Base-by-base conservation (phyloP, 1,284 basidiomycete species). In the Puccinia brachypodii region DNA sequence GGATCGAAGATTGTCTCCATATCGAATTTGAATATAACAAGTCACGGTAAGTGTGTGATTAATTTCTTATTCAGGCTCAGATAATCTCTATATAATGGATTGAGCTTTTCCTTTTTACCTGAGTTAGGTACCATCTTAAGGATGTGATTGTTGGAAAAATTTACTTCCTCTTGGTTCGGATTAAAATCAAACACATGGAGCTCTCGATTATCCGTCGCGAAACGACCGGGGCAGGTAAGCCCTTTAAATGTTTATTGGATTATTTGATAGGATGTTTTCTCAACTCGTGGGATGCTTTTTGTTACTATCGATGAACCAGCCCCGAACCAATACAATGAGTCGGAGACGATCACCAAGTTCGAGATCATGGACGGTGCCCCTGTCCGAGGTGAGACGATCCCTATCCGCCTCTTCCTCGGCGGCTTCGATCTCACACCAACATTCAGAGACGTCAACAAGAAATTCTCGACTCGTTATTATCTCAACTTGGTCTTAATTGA, bases 111-210 rank as follows among this genome's bases (percentile, higher is more conserved):
- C n/a, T 66, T 66, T 62, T 28, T 64, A 1, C 38, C 33, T 64
- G 44, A 56, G 38, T 36, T 50, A 73, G 71, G 87, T 99, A 99
- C 87, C 96, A 99, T 86, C 88, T 99, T 83, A 99, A 98, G 88
- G 97, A 99, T 87, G 96, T 98, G 82, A 99, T 99, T 79, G 96
- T 99, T 16, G 96, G 96, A 87, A 98, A 98, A 89, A 98, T 99
- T 86, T 98, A 97, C 89, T 99, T 99, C 88, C 89, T 99, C 40
- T 92, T 99, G 62, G 96, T 99, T 8, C 92, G 96, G 82, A 98
- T 99, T 90, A 98, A 99, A 89, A 98, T 99, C 89, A 98, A 99
- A 88, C 96, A 99, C 85, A 98, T 98, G 96, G 97, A 99, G 86
- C 90, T 99, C 25, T 97, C 95, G 19, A 98, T 98, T 86, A 98